Percentiles rank a stretch among this genome's conserved stretches.
Conservation (phyloP, 2,329 filamentous ascomycete genomes). For the Verticillium dahliae region DNA sequence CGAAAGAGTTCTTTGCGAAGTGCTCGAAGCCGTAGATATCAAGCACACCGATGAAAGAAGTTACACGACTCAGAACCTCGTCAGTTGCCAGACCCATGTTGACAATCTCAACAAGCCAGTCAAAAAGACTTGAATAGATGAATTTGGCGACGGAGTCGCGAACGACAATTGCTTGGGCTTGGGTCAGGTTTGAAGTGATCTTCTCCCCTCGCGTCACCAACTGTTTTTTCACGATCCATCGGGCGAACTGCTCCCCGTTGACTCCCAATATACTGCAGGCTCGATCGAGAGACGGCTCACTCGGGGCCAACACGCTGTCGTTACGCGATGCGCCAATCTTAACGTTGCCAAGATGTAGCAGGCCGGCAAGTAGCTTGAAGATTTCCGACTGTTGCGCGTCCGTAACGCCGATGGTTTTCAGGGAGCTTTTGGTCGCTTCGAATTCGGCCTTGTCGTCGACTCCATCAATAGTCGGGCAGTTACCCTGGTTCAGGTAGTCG, state of each 20-base stretch:
- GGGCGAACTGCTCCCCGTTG: slow-evolving; percentile 77
- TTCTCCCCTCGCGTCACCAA: slow-evolving; percentile 93
- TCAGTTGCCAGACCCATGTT: slow-evolving; percentile 87
- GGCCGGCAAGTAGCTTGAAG: slow-evolving; percentile 81
- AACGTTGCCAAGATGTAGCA: slow-evolving; percentile 92
- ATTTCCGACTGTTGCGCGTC: slow-evolving; percentile 72
- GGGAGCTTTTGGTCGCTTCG: slow-evolving; percentile 75
- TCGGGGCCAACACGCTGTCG: slow-evolving; percentile 74
- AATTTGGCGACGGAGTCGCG: slow-evolving; percentile 97
- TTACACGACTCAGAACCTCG: slow-evolving; percentile 73
- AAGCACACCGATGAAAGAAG: slow-evolving; percentile 91
- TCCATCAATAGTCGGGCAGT: slow-evolving; percentile 82
- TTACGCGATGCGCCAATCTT: slow-evolving; percentile 88
- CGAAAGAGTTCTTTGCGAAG: slow-evolving; percentile 98
- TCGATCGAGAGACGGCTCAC: slow-evolving; percentile 74
- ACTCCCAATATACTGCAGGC: slow-evolving; percentile 86
- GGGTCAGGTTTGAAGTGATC: slow-evolving; percentile 90
- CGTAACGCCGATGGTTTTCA: slow-evolving; percentile 81
- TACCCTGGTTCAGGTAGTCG: slow-evolving; percentile 93
- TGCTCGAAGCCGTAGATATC: slow-evolving; percentile 99
- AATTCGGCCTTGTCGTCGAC: slow-evolving; percentile 96
- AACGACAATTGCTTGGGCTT: slow-evolving; percentile 89
- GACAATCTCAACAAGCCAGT: slow-evolving; percentile 98
- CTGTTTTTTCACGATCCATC: slow-evolving; percentile 99
- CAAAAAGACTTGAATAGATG: slow-evolving; percentile 96